Evolutionary conservation across 2,329 filamentous ascomycete genomes (phyloP), one percentile per base, ranked within the genome.

Genomic region (Coniochaeta sp.): DNA sequence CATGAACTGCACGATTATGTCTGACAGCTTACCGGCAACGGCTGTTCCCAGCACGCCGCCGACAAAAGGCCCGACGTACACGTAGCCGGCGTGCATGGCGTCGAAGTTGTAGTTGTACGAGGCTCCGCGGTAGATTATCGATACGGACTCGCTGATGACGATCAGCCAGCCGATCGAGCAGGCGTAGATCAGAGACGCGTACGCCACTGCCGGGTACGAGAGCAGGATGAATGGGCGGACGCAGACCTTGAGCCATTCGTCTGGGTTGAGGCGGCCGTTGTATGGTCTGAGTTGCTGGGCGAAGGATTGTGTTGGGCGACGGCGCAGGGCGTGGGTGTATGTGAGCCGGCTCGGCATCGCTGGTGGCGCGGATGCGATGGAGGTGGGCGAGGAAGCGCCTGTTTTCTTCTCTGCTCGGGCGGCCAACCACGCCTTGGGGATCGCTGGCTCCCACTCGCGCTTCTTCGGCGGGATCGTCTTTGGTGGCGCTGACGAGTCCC

Each of bases 101-200:
- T 82, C 86, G 71, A 98, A 98, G 66, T 93, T 84, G 76, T 98
- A 98, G 0, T 79, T 80, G 0, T 82, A 77, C 0, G 79, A 77
- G 16, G 16, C 38, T 59, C 85, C 79, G 40, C 89, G 85, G 72
- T 91, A 98, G 62, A 98, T 89, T 61, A 89, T 81, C 0, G 91
- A 84, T 2, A 98, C 86, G 0, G 89, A 89, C 73, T 98, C 93
- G 0, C 92, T 96, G 1, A 98, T 83, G 50, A 98, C 92, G 65
- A 98, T 97, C 31, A 98, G 81, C 95, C 93, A 98, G 40, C 93
- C 93, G 7, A 98, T 84, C 0, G 92, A 95, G 67, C 95, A 88
- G 0, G 92, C 80, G 71, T 98, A 98, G 4, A 96, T 85, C 0
- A 89, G 79, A 0, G 91, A 79, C 6, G 90, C 93, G 93, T 93